phyloP scores from a whole-genome alignment of 768 basidiomycete genomes.

The Auriscalpium orientale region DNA sequence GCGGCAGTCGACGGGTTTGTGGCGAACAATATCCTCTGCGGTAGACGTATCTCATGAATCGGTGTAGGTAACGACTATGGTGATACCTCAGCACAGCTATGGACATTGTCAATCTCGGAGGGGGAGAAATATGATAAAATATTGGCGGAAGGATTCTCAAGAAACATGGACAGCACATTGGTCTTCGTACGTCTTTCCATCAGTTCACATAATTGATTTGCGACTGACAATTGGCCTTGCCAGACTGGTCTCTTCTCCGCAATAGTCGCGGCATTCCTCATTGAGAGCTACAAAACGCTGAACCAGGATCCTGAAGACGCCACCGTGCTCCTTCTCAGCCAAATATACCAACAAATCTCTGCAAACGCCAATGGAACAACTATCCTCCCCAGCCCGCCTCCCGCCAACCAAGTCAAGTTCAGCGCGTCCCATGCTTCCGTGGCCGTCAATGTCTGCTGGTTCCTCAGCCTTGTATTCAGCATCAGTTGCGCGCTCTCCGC shows the following conservation, averaged over 20 bases:
- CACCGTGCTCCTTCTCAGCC: constrained; percentile 1
- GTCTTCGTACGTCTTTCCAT: constrained; percentile 9
- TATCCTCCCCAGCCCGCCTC: not conserved
- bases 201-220: not conserved
- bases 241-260: constrained; percentile 16
- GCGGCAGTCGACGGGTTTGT: too few relatives aligned
- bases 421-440: not conserved
- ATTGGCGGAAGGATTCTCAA: constrained; percentile 3
- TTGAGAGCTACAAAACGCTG: constrained; percentile 5
- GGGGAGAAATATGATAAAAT: not conserved
- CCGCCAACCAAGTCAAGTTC: not conserved
- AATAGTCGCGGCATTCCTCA: constrained; percentile 7
- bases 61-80: not conserved
- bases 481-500: constrained; percentile 8
- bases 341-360: not conserved
- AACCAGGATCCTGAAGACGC: not conserved
- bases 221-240: not conserved
- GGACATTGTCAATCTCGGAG: not conserved
- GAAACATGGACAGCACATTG: constrained; percentile 14
- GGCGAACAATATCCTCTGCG: too few relatives aligned
- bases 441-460: constrained; percentile 13
- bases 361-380: not conserved
- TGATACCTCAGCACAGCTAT: not conserved
- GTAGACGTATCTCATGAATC: too few relatives aligned
- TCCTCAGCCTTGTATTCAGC: constrained; percentile 10